A percentile compares a stretch with the other conserved stretches of the same genome.
phyloP scores from a whole-genome alignment of 73 alveolate species.

The Effrenium voratum region DNA sequence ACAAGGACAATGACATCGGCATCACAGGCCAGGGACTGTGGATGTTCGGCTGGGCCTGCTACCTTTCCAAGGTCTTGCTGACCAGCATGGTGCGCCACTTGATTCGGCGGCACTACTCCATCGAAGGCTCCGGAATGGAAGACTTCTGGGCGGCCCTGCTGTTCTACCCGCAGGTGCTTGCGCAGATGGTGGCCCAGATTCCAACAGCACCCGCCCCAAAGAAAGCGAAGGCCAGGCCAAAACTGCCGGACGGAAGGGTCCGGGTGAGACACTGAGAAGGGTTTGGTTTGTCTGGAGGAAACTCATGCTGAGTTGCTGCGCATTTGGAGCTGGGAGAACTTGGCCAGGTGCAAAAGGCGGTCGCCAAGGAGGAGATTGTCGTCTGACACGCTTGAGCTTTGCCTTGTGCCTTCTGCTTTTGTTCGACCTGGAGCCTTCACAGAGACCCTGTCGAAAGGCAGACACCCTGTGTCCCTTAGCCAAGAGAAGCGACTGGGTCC shows the following conservation, averaged over 20 bases:
- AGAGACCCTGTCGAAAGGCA: neutral
- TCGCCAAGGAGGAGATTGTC: too few relatives aligned
- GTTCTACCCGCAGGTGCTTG: constrained; percentile 48
- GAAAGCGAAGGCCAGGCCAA: too few relatives aligned
- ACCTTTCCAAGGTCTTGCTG: constrained; percentile 2
- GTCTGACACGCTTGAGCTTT: too few relatives aligned
- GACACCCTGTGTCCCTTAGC: neutral
- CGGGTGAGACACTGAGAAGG: too few relatives aligned
- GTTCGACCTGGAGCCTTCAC: neutral
- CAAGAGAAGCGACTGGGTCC: too few relatives aligned
- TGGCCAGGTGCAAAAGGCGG: too few relatives aligned
- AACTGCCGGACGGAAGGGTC: too few relatives aligned
- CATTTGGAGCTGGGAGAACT: too few relatives aligned
- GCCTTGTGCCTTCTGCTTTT: too few relatives aligned
- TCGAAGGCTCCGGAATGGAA: constrained; percentile 63
- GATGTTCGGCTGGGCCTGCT: constrained; percentile 17
- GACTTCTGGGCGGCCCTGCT: constrained; percentile 40
- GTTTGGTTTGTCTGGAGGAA: neutral
- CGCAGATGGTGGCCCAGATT: constrained; percentile 24
- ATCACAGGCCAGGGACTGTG: neutral
- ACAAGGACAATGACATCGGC: neutral
- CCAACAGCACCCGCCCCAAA: neutral
- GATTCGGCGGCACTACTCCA: constrained; percentile 35
- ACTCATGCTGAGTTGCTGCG: neutral
- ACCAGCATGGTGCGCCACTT: constrained; percentile 18